Percentiles rank a stretch among this genome's conserved stretches.
Conservation (phyloP, 257 asterid species). For the Penstemon davidsonii region DNA sequence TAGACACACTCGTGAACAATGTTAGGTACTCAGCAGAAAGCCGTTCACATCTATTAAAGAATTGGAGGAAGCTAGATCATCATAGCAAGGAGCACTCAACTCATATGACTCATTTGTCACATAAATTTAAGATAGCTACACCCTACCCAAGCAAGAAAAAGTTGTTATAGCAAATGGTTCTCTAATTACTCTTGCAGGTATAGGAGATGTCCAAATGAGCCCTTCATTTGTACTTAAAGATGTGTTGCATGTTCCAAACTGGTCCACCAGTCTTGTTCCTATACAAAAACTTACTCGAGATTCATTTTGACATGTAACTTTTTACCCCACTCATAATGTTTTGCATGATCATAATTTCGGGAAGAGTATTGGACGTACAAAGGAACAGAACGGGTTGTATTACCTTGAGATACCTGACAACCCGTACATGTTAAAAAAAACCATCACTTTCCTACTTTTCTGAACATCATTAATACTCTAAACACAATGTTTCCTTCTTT, state of each 20-base stretch:
- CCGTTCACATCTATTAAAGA: no score
- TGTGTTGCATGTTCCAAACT: slow-evolving; percentile 16
- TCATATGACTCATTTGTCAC: slow-evolving; percentile 7
- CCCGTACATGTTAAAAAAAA: no score
- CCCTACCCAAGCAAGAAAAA: neutral
- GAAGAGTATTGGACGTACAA: slow-evolving; percentile 29
- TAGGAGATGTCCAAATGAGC: slow-evolving; percentile 1
- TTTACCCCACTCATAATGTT: neutral
- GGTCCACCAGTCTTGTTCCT: slow-evolving; percentile 11
- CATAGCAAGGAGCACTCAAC: no score
- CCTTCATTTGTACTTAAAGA: neutral
- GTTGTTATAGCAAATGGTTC: slow-evolving; percentile 19
- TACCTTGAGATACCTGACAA: no score
- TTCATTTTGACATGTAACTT: neutral
- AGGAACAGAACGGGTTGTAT: neutral
- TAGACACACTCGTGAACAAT: no score
- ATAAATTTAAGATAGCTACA: neutral
- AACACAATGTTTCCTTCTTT: no score
- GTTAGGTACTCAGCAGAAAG: no score
- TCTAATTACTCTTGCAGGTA: slow-evolving; percentile 16
- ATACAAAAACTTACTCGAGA: slow-evolving; percentile 9
- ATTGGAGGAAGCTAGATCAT: no score
- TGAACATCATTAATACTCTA: no score
- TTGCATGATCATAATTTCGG: slow-evolving; percentile 13
- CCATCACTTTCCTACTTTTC: no score